phyloP scores from a whole-genome alignment of 139 green algal genomes.

The Tetraselmis chui region DNA sequence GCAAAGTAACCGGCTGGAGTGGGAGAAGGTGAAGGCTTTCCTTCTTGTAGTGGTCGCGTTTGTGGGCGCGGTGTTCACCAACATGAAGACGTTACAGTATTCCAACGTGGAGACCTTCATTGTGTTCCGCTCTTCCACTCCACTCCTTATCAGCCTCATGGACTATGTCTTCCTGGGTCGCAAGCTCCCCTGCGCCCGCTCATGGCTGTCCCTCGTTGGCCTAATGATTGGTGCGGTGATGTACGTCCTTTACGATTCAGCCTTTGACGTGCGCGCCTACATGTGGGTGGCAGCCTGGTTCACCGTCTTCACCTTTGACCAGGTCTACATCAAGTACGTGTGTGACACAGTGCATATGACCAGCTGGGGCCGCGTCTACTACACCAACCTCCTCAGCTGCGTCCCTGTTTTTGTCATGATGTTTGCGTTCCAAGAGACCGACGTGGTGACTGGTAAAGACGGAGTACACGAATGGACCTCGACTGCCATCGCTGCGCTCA shows the following conservation, averaged over 20 bases:
- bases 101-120: constrained; percentile 81
- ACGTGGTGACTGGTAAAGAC: constrained; percentile 8
- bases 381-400: constrained; percentile 51
- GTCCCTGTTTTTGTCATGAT: constrained; percentile 20
- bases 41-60: constrained; percentile 39
- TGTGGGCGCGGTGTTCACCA: constrained; percentile 45
- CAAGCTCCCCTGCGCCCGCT: constrained; percentile 38
- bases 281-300: constrained; percentile 36
- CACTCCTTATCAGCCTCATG: constrained; percentile 54
- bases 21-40: constrained; percentile 36
- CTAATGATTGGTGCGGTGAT: constrained; percentile 21
- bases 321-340: constrained; percentile 66
- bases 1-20: constrained; percentile 23
- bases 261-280: constrained; percentile 36
- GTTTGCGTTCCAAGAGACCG: constrained; percentile 18
- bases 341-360: constrained; percentile 64
- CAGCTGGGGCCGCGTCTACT: constrained; percentile 67
- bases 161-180: constrained; percentile 64
- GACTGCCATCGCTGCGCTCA: constrained; percentile 28
- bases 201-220: constrained; percentile 27
- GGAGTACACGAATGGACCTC: constrained; percentile 17
- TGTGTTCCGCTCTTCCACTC: constrained; percentile 60
- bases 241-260: constrained; percentile 27
- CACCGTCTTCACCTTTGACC: constrained; percentile 57
- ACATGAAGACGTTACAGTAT: constrained; percentile 49